phyloP scores from a whole-genome alignment of 2,329 filamentous ascomycete species.

The Trichoderma sp. region DNA sequence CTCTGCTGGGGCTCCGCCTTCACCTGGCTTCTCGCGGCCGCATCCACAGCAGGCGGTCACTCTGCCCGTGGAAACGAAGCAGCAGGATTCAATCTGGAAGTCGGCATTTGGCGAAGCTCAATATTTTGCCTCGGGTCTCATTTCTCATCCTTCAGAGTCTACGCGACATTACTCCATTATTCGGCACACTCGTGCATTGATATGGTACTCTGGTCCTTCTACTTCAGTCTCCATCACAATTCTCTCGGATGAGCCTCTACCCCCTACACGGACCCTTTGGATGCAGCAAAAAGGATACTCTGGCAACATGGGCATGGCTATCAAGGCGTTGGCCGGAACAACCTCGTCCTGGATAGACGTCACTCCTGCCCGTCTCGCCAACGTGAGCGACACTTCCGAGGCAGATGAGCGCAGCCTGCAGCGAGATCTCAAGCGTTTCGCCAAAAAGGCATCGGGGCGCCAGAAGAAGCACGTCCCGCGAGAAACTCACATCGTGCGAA shows the following conservation, averaged over 20 bases:
- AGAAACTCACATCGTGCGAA: slow-evolving; percentile 65
- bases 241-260: slow-evolving; percentile 60
- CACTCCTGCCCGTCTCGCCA: slow-evolving; percentile 56
- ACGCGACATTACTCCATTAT: slow-evolving; percentile 67
- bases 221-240: slow-evolving; percentile 67
- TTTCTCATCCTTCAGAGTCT: slow-evolving; percentile 64
- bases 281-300: slow-evolving; percentile 68
- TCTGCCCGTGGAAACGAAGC: background rate
- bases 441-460: slow-evolving; percentile 54
- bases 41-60: background rate
- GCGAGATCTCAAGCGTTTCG: slow-evolving; percentile 65
- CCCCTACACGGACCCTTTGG: slow-evolving; percentile 62
- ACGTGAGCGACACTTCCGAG: slow-evolving; percentile 50
- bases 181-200: slow-evolving; percentile 63
- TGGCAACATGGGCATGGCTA: slow-evolving; percentile 67
- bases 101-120: slow-evolving; percentile 58
- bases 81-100: slow-evolving; percentile 42
- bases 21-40: background rate
- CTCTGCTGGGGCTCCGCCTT: background rate
- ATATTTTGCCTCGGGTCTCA: slow-evolving; percentile 65
- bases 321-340: slow-evolving; percentile 63
- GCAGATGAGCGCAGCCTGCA: slow-evolving; percentile 67
- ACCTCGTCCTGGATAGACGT: slow-evolving; percentile 67
- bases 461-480: slow-evolving; percentile 52
- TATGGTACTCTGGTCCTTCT: slow-evolving; percentile 66